phyloP scores from a whole-genome alignment of 2,329 filamentous ascomycete species.

The Magnaporthiopsis incrustans region DNA sequence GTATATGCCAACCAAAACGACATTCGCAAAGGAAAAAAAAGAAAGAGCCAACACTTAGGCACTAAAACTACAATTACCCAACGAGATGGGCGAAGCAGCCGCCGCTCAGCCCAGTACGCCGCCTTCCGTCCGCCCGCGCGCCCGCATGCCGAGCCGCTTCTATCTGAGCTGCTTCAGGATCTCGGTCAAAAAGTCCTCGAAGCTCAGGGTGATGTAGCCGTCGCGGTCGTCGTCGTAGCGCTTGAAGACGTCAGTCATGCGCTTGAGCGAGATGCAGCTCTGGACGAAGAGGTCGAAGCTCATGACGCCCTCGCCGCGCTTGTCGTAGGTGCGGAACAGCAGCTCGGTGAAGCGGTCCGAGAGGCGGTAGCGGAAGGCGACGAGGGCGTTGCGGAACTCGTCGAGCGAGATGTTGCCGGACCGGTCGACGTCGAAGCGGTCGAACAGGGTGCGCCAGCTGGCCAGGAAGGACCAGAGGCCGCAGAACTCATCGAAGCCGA shows the following conservation, averaged over 20 bases:
- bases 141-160: too few relatives aligned
- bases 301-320: constrained; percentile 60
- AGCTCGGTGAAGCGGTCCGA: constrained; percentile 76
- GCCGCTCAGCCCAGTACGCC: not conserved
- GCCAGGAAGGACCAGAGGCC: constrained; percentile 93
- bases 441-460: constrained; percentile 89
- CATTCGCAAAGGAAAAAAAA: not conserved
- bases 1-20: not conserved
- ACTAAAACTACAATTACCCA: constrained; percentile 5
- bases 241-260: constrained; percentile 99
- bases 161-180: constrained; percentile 54
- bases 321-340: constrained; percentile 85
- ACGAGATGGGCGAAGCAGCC: not conserved
- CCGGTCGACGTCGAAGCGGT: constrained; percentile 84
- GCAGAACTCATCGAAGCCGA: constrained; percentile 94
- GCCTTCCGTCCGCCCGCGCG: not conserved
- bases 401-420: constrained; percentile 77
- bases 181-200: constrained; percentile 72
- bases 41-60: not conserved
- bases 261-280: constrained; percentile 90
- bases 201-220: constrained; percentile 79
- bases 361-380: constrained; percentile 89
- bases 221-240: constrained; percentile 96
- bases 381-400: constrained; percentile 84
- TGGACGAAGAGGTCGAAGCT: constrained; percentile 97